Evolutionary conservation across 208 protist genomes (phyloP), one percentile per base, ranked within the genome.

Genomic region (Trypanosoma mega): DNA sequence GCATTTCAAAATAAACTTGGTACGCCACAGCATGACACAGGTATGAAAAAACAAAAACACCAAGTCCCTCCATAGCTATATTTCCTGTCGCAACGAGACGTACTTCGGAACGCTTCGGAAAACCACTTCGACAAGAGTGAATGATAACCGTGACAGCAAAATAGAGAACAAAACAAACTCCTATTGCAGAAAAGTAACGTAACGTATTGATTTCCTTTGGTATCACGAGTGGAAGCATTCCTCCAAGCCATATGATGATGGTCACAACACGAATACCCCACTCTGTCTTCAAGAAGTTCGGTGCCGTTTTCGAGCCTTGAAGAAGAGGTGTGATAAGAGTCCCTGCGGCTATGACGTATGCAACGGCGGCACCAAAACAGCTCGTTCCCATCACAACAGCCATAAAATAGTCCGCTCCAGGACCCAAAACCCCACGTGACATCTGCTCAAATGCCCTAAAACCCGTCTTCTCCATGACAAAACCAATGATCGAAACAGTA

Each of bases 1-100:
- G 45, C 67, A 82, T 63, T 46, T 82, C 76, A 49, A 36, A 57
- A 46, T 77, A 82, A 9, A 74, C 57, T 16, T 55, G 60, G 60
- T 78, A 87, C 31, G 59, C 64, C 18, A 81, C 63, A 16, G 60
- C 63, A 44, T 80, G 76, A 59, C 76, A 82, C 18, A 75, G 47
- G 48, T 74, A 82, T 12, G 68, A 21, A 65, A 80, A 77, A n/a
- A 80, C 47, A 51, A 79, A 77, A 31, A 78, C 30, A 33, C 60
- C 60, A 39, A 82, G 21, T 11, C 58, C 63, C 23, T 66, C 54
- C 23, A 82, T 24, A 2, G 53, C 70, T 21, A 46, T 59, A 37
- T 63, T 63, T 43, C 63, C 57, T 18, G 12, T 58, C 27, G 37
- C 12, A 9, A 75, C 44, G 20, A 57, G 18, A 9, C 12, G 3